A percentile compares a stretch with the other conserved stretches of the same genome.
Evolutionary conservation across 164 flowering plant species (phyloP).

Genomic region (Akebia trifoliata): DNA sequence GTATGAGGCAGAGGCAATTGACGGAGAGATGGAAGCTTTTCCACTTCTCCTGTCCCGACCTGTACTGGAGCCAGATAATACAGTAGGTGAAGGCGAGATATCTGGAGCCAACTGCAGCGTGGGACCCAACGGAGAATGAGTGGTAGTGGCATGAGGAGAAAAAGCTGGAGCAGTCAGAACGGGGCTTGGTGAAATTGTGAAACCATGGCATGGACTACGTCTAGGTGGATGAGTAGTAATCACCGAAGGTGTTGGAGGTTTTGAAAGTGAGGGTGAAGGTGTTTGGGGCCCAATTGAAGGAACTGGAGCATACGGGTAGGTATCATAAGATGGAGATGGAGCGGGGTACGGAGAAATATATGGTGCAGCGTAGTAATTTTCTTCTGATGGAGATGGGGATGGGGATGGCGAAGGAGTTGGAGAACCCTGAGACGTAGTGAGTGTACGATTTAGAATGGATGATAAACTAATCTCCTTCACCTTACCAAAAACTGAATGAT

Average conservation of each 20-base stretch:
- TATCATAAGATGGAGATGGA: constrained; percentile 25
- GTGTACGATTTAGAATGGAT: constrained; percentile 41
- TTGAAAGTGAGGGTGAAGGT: constrained; percentile 20
- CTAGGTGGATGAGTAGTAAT: constrained; percentile 20
- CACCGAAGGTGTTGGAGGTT: constrained; percentile 33
- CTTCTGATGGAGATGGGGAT: constrained; percentile 14
- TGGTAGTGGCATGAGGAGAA: constrained; percentile 16
- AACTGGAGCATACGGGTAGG: constrained; percentile 24
- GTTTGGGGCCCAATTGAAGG: constrained; percentile 15
- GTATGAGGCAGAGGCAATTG: constrained; percentile 23
- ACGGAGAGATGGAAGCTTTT: constrained; percentile 21
- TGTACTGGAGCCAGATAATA: constrained; percentile 26
- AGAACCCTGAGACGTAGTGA: constrained; percentile 27
- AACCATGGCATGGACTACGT: constrained; percentile 19
- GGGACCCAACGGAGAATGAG: constrained; percentile 18
- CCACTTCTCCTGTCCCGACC: constrained; percentile 14
- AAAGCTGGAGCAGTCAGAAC: constrained; percentile 21
- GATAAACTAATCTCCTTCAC: constrained; percentile 65
- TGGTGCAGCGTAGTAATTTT: constrained; percentile 7
- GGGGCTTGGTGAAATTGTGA: constrained; percentile 24
- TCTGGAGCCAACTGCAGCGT: constrained; percentile 20
- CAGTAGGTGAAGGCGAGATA: constrained; percentile 31
- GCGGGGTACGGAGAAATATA: constrained; percentile 14
- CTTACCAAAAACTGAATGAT: constrained; percentile 64
- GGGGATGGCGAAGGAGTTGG: constrained; percentile 55